Percentiles rank a stretch among this genome's conserved stretches.
Conservation (phyloP, 2,329 filamentous ascomycete species). For the Trichoderma sp. region DNA sequence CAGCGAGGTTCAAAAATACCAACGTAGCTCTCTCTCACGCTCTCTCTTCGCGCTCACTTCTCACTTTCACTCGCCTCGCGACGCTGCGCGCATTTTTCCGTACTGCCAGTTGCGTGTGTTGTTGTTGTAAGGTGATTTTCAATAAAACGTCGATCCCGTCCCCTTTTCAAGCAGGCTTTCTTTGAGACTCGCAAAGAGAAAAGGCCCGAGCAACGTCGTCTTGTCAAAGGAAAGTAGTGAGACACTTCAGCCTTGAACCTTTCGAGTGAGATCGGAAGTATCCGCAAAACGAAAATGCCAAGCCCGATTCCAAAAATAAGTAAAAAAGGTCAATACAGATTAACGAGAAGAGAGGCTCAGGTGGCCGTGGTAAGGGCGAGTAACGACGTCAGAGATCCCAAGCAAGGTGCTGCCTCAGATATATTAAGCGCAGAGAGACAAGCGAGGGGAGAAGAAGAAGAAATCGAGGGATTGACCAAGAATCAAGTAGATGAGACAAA, state of each 20-base stretch:
- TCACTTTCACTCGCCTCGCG: constrained; percentile 1
- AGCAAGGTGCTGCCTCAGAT: not conserved
- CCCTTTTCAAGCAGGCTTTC: not conserved
- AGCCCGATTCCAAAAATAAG: not conserved
- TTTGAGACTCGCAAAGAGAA: not conserved
- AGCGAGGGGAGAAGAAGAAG: not conserved
- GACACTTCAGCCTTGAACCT: not conserved
- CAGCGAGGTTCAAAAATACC: not conserved
- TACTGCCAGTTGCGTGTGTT: not conserved
- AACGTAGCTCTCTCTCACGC: not conserved
- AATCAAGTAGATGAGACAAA: not conserved
- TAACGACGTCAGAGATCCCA: not conserved
- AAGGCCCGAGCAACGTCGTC: not conserved
- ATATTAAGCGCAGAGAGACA: not conserved
- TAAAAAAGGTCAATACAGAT: not conserved
- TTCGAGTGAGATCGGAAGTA: not conserved
- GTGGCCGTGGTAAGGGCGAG: not conserved
- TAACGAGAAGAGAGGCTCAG: constrained; percentile 1
- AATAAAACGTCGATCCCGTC: not conserved
- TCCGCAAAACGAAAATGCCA: not conserved
- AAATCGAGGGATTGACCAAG: not conserved
- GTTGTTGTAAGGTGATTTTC: not conserved
- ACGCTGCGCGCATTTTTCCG: constrained; percentile 6
- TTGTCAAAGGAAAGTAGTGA: not conserved
- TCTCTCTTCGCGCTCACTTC: constrained; percentile 2